phyloP scores from a whole-genome alignment of 345 rosid genomes.

The Gossypium sturtianum region DNA sequence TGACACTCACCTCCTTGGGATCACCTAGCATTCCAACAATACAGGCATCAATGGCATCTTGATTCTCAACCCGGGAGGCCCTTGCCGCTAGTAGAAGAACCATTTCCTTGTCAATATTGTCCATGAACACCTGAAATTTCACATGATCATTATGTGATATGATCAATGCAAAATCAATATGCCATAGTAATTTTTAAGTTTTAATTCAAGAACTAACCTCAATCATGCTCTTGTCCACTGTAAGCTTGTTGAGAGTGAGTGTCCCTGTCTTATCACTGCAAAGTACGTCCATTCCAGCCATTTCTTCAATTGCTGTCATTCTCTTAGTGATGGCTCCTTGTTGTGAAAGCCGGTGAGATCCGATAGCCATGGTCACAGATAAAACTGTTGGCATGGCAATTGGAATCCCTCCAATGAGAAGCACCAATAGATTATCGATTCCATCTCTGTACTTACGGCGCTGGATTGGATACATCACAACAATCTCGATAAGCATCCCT shows the following conservation, averaged over 20 bases:
- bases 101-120: slow-evolving; percentile 9
- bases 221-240: slow-evolving; percentile 11
- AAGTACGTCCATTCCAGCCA: slow-evolving; percentile 56
- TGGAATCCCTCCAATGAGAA: slow-evolving; percentile 21
- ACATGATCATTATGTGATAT: not conserved
- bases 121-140: slow-evolving; percentile 7
- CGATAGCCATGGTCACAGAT: slow-evolving; percentile 23
- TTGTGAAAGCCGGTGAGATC: slow-evolving; percentile 22
- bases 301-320: slow-evolving; percentile 29
- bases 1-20: slow-evolving; percentile 26
- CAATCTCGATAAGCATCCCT: slow-evolving; percentile 9
- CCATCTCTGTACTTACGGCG: slow-evolving; percentile 12
- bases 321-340: slow-evolving; percentile 23
- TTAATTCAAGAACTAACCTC: slow-evolving; percentile 20
- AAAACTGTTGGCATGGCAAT: slow-evolving; percentile 58
- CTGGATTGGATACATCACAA: slow-evolving; percentile 20
- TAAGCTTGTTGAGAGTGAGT: slow-evolving; percentile 22
- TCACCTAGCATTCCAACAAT: slow-evolving; percentile 19
- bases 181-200: not conserved
- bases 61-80: slow-evolving; percentile 18
- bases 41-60: slow-evolving; percentile 19
- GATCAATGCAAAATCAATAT: not conserved
- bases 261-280: slow-evolving; percentile 23
- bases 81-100: slow-evolving; percentile 12
- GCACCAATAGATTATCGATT: slow-evolving; percentile 19